Evolutionary conservation across 1,284 basidiomycete genomes (phyloP), one percentile per base, ranked within the genome.

Genomic region (Melampsora americana): DNA sequence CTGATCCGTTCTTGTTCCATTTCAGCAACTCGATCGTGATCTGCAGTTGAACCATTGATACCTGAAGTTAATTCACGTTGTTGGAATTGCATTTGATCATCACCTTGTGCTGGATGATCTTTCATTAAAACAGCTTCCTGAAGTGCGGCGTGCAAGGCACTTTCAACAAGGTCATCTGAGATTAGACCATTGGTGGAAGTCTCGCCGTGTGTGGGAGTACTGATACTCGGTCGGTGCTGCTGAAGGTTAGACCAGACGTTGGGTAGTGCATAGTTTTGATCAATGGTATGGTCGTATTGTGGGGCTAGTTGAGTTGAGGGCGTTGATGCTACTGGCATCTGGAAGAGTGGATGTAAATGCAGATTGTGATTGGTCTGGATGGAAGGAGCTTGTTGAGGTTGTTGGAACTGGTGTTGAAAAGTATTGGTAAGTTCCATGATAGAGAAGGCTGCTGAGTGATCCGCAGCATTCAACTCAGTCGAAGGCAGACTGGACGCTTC

Each of bases 361-460:
- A 59, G 50, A 42, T 73, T 65, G 11, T 28, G 23, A 7, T 62
- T 18, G 32, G 60, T 28, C 32, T 62, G 60, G 18, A 26, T 30
- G 9, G n/a, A 26, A 26, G 32, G 60, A 28, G 30, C 18, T 26
- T 9, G 28, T 26, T 26, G 28, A n/a, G 64, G 62, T 20, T 9
- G 50, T 23, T n/a, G 68, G 4, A 11, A 23, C n/a, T 50, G 32
- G 28, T n/a, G 64, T 44, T 66, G 70, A 32, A 65, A 73, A 42
- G 39, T 66, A 26, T 73, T 50, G 14, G 28, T 73, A 23, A 73
- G 23, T 59, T 66, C 70, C 62, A 73, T 73, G 60, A 73, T 73
- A 42, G 70, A 73, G 53, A 66, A 73, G 9, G 70, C 70, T 2
- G 70, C 70, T 46, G 65, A 64, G n/a, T 61, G 61, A 65, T 73